Evolutionary conservation across 208 protist genomes (phyloP).

Genomic region (Leishmania martiniquensis): DNA sequence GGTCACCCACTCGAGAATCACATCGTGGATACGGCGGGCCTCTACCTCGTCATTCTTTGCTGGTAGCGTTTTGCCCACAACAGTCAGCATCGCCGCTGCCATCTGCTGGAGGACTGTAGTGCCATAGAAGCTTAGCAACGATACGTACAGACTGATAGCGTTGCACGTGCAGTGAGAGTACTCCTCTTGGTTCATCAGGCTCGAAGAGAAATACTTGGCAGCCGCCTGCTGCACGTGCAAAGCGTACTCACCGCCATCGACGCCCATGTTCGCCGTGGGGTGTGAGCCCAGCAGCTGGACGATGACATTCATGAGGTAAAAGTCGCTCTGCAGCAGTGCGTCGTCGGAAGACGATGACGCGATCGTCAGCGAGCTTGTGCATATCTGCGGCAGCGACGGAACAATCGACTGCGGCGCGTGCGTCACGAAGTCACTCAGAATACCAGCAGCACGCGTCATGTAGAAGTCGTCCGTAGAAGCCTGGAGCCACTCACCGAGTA

Average conservation of each 20-base stretch:
- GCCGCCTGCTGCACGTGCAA: constrained; percentile 46
- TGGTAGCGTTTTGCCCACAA: constrained; percentile 58
- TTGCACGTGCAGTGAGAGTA: constrained; percentile 73
- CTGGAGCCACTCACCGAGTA: constrained; percentile 63
- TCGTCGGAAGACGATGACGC: constrained; percentile 48
- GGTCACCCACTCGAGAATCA: constrained; percentile 65
- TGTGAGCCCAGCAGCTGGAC: constrained; percentile 58
- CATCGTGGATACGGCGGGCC: constrained; percentile 73
- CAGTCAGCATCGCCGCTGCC: constrained; percentile 39
- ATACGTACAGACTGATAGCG: constrained; percentile 62
- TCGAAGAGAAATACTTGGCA: constrained; percentile 39
- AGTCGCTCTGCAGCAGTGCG: constrained; percentile 66
- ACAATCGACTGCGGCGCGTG: constrained; percentile 56
- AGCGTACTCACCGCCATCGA: constrained; percentile 52
- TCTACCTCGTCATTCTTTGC: constrained; percentile 76
- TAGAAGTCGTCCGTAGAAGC: constrained; percentile 68
- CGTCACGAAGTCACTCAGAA: constrained; percentile 85
- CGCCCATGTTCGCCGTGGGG: constrained; percentile 21
- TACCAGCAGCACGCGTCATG: constrained; percentile 53
- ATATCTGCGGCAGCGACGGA: constrained; percentile 51
- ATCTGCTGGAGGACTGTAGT: constrained; percentile 21
- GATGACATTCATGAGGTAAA: constrained; percentile 79
- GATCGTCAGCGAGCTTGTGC: constrained; percentile 51
- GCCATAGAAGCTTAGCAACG: constrained; percentile 60
- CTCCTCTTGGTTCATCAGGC: constrained; percentile 34